Evolutionary conservation across 306 rosid species (phyloP), one percentile per base, ranked within the genome.

Genomic region (Herpetospermum pedunculosum): DNA sequence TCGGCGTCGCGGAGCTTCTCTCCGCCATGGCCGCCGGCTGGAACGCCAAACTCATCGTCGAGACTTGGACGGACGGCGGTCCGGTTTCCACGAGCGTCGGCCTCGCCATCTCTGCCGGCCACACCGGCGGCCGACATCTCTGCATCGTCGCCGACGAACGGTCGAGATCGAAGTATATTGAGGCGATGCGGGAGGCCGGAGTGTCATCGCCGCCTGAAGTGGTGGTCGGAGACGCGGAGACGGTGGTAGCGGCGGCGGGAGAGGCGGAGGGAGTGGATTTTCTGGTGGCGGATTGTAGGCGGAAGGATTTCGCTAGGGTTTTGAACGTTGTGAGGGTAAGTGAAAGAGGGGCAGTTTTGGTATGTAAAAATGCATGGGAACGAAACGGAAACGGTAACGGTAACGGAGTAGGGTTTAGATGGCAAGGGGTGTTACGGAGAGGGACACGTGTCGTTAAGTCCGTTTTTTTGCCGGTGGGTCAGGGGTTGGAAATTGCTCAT

Each of bases 1-100:
- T 91, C 0, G 95, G 92, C 0, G 91, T 92, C 11, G 84, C 92
- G 1, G 98, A 92, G 84, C 84, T 92, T 2, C 96, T 92, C 23
- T 83, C 98, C 0, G 89, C 92, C 72, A 86, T 90, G 91, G 98
- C 98, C 0, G 98, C 95, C 1, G 98, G 96, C 1, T 92, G 95
- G 95, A 81, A 92, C 78, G 86, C 90, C 0, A 88, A 83, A 70
- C 81, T 92, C 23, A 90, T 92, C 29, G 96, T 88, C 0, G 96
- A 92, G 35, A 76, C 83, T 1, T 92, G 92, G 88, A 77, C 80
- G 16, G 55, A 32, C 3, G 90, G 89, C 0, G 82, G 85, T 18
- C 84, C 91, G 1, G 70, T 88, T 1, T 87, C 84, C 1, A 79
- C 96, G 3, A 92, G 98, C 81, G 62, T 90, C 0, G 98, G 98